phyloP scores from a whole-genome alignment of 768 basidiomycete species.

The Pisolithus sp. region DNA sequence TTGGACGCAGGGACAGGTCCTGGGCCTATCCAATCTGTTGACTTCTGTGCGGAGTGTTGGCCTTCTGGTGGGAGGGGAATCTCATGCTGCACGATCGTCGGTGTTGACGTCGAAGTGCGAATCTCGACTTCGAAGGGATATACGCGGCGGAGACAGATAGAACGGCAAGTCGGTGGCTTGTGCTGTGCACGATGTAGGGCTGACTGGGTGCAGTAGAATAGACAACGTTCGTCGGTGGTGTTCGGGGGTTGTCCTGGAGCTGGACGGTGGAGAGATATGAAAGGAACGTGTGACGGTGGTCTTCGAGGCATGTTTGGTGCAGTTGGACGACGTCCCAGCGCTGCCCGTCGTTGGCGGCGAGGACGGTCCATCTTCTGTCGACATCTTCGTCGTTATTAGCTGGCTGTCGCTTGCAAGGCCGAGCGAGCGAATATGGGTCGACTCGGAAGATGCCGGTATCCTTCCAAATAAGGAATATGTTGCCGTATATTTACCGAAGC shows the following conservation, averaged over 20 bases:
- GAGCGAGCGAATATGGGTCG: too few species aligned
- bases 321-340: slow-evolving; percentile 1
- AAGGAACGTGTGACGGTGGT: not conserved
- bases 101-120: slow-evolving; percentile 7
- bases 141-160: slow-evolving; percentile 59
- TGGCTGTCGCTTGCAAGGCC: too few species aligned
- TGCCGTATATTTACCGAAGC: not conserved
- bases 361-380: slow-evolving; percentile 3
- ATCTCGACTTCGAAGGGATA: slow-evolving; percentile 62
- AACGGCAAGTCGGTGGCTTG: slow-evolving; percentile 49
- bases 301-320: not conserved
- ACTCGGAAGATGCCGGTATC: not conserved
- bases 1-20: not conserved
- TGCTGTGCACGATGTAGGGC: slow-evolving; percentile 45
- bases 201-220: slow-evolving; percentile 56
- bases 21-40: slow-evolving; percentile 8
- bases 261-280: slow-evolving; percentile 15
- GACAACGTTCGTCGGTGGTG: slow-evolving; percentile 58
- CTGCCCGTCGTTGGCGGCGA: not conserved
- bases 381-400: too few species aligned
- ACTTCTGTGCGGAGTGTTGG: slow-evolving; percentile 34
- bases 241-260: slow-evolving; percentile 48
- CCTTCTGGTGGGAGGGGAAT: slow-evolving; percentile 66
- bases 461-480: not conserved
- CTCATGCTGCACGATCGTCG: slow-evolving; percentile 28